phyloP scores from a whole-genome alignment of 768 basidiomycete species.

The Daedaleopsis sinensis region DNA sequence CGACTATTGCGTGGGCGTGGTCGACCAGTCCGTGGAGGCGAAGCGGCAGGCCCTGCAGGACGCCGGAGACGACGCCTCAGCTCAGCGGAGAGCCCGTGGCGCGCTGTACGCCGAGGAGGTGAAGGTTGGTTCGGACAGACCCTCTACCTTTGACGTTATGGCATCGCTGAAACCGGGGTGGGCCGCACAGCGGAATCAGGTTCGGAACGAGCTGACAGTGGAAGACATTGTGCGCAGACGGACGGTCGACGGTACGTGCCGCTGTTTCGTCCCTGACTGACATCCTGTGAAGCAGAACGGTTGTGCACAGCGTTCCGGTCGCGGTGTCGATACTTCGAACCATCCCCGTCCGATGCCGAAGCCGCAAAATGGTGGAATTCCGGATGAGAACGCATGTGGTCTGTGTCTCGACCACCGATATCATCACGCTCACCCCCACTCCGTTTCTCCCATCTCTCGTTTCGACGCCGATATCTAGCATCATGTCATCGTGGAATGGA shows the following conservation, averaged over 20 bases:
- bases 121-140: slow-evolving; percentile 50
- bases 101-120: slow-evolving; percentile 68
- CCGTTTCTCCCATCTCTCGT: not conserved
- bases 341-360: slow-evolving; percentile 61
- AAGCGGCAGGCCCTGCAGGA: slow-evolving; percentile 51
- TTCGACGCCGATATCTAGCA: not conserved
- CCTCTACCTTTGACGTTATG: slow-evolving; percentile 2
- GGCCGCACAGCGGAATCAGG: slow-evolving; percentile 61
- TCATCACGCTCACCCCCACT: not conserved
- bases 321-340: slow-evolving; percentile 79
- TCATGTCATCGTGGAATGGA: slow-evolving; percentile 5
- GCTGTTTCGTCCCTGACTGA: slow-evolving; percentile 10
- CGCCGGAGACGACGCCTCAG: slow-evolving; percentile 45
- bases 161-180: not conserved
- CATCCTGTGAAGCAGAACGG: slow-evolving; percentile 14
- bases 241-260: slow-evolving; percentile 64
- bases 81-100: slow-evolving; percentile 55
- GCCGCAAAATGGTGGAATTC: slow-evolving; percentile 58
- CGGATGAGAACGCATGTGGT: slow-evolving; percentile 14
- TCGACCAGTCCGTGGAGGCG: slow-evolving; percentile 64
- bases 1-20: slow-evolving; percentile 71
- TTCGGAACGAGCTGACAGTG: slow-evolving; percentile 73
- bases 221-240: slow-evolving; percentile 73
- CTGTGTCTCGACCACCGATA: slow-evolving; percentile 19
- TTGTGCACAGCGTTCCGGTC: slow-evolving; percentile 65